phyloP scores from a whole-genome alignment of 139 green algal species.

The Tetradesmus lagerheimii region DNA sequence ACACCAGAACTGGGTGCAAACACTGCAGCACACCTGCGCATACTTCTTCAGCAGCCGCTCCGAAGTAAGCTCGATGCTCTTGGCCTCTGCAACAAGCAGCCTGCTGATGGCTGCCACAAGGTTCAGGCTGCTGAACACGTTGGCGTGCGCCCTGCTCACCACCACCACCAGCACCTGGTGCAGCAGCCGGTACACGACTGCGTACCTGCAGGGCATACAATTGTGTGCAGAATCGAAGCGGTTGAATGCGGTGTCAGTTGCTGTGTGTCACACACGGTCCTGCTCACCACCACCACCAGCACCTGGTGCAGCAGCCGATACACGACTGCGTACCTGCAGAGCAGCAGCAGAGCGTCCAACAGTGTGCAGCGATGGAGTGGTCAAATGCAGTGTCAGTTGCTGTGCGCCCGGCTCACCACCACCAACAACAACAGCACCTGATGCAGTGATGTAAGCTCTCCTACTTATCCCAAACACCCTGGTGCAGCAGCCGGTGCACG shows the following conservation, averaged over 20 bases:
- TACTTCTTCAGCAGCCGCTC: constrained; percentile 41
- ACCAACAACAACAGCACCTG: too few relatives aligned
- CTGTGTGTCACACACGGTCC: too few relatives aligned
- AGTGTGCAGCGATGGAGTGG: background rate
- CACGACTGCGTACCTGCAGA: constrained; percentile 36
- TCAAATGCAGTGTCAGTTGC: too few relatives aligned
- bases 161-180: constrained; percentile 42
- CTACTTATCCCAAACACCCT: too few relatives aligned
- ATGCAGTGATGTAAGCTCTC: background rate
- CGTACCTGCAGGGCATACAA: constrained; percentile 15
- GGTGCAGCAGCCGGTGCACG: background rate
- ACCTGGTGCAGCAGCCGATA: constrained; percentile 45
- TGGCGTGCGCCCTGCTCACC: too few relatives aligned
- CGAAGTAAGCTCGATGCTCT: constrained; percentile 38
- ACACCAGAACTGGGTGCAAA: background rate
- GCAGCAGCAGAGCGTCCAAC: background rate
- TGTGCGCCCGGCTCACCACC: too few relatives aligned
- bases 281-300: constrained; percentile 40
- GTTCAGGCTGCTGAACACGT: constrained; percentile 39
- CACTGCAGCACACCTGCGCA: constrained; percentile 31
- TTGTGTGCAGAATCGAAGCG: background rate
- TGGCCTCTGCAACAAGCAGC: constrained; percentile 44
- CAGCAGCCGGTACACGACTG: constrained; percentile 47
- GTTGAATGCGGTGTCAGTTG: too few relatives aligned
- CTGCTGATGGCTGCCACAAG: constrained; percentile 28